These are phyloP conservation scores for Chaetomium tenue DNA, from an alignment of 495 filamentous ascomycete species.

Conservation along the genomic window DNA sequence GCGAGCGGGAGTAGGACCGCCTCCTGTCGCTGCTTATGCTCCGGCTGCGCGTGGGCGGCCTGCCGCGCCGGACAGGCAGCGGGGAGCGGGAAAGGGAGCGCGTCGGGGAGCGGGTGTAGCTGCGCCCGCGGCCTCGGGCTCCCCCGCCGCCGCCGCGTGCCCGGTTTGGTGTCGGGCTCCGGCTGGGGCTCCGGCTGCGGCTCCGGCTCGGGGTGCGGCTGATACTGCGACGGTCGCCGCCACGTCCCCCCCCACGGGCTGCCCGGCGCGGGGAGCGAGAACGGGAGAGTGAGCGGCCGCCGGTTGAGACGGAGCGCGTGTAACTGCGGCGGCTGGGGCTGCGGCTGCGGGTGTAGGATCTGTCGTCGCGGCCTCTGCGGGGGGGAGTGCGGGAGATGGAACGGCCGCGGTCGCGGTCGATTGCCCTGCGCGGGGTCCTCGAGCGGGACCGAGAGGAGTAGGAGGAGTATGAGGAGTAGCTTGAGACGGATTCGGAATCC, in stretches of 20 bases:
- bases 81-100: conserved; percentile 19
- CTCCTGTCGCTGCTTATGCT: not conserved
- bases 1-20: conserved; percentile 24
- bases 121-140: conserved; percentile 13
- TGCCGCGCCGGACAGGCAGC: conserved; percentile 16
- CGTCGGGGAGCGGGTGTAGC: conserved; percentile 15
- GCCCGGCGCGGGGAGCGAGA: conserved; percentile 36
- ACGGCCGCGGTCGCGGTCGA: conserved; percentile 29
- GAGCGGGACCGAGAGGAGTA: conserved; percentile 50
- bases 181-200: conserved; percentile 16
- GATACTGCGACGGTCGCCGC: conserved; percentile 15
- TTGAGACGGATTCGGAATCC: conserved; percentile 61
- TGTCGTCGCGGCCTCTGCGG: conserved; percentile 30
- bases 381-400: conserved; percentile 44
- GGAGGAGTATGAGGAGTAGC: conserved; percentile 65
- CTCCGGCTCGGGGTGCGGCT: conserved; percentile 29
- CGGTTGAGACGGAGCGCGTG: conserved; percentile 40
- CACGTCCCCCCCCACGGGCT: conserved; percentile 21
- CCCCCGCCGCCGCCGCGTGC: not conserved
- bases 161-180: not conserved
- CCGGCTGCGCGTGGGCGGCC: conserved; percentile 1
- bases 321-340: conserved; percentile 36
- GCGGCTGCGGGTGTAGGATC: conserved; percentile 42
- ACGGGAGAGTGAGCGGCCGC: conserved; percentile 30
- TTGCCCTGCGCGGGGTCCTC: conserved; percentile 31